These are phyloP conservation scores for Dichotomopilus funicola DNA, from an alignment of 2,329 filamentous ascomycete species.

Conservation along the genomic window DNA sequence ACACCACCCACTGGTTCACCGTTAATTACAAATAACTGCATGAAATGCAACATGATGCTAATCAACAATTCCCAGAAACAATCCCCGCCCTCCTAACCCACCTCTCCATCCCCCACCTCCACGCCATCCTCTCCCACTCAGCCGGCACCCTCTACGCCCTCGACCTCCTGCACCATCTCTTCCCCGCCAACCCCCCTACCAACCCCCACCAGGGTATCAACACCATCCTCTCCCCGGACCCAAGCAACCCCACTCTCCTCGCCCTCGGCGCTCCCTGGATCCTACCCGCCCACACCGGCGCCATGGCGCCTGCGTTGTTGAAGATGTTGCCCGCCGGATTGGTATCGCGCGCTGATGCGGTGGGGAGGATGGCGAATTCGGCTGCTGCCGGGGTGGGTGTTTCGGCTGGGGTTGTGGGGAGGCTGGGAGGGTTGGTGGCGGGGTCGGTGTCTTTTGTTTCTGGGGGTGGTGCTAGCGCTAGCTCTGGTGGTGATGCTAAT, in stretches of 20 bases:
- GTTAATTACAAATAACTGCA: neutral
- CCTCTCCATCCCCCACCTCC: conserved; percentile 28
- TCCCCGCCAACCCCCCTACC: conserved; percentile 24
- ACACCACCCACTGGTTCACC: neutral
- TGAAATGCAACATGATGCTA: neutral
- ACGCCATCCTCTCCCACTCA: conserved; percentile 26
- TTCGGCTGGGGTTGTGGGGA: conserved; percentile 4
- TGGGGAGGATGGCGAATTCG: conserved; percentile 20
- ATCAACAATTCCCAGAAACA: conserved; percentile 1
- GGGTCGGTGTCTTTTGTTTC: too few species aligned
- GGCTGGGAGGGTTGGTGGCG: neutral
- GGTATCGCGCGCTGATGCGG: conserved; percentile 20
- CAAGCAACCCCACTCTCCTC: conserved; percentile 19
- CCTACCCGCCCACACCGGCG: conserved; percentile 24
- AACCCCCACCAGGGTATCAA: conserved; percentile 3
- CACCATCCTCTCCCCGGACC: conserved; percentile 23
- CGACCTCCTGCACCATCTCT: conserved; percentile 27
- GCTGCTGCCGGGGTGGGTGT: conserved; percentile 18
- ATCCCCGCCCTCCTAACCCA: conserved; percentile 30
- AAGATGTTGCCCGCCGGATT: conserved; percentile 21
- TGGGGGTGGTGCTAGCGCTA: neutral
- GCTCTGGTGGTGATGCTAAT: too few species aligned
- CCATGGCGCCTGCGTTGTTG: conserved; percentile 18
- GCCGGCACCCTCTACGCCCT: conserved; percentile 29
- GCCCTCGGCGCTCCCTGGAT: conserved; percentile 30